phyloP scores from a whole-genome alignment of 257 asterid genomes.

The Henckelia pumila region DNA sequence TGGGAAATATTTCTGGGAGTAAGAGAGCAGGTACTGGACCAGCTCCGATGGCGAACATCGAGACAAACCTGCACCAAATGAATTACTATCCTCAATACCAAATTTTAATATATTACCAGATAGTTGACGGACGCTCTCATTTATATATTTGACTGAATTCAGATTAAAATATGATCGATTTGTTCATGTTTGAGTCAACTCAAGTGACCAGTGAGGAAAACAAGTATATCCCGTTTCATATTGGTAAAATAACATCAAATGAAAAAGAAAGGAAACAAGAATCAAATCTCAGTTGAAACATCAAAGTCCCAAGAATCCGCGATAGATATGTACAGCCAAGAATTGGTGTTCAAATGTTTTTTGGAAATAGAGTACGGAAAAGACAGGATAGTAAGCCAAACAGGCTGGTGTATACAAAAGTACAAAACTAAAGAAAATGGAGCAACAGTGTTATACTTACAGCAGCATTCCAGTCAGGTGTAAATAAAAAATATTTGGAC shows the following conservation, averaged over 20 bases:
- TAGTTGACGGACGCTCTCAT: not conserved
- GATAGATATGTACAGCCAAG: not conserved
- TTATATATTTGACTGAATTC: not conserved
- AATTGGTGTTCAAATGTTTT: not conserved
- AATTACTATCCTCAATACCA: slow-evolving; percentile 11
- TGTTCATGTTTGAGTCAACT: not conserved
- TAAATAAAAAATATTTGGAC: slow-evolving; percentile 44
- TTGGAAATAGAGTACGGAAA: not conserved
- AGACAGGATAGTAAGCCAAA: not conserved
- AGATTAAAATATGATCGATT: not conserved
- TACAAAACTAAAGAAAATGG: slow-evolving; percentile 7
- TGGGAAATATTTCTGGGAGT: slow-evolving; percentile 76
- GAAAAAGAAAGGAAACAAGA: too few relatives aligned
- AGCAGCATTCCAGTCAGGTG: slow-evolving; percentile 77
- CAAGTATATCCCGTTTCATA: not conserved
- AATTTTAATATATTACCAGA: too few relatives aligned
- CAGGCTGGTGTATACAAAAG: not conserved
- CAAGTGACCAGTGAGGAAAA: not conserved
- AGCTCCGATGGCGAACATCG: slow-evolving; percentile 84
- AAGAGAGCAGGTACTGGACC: slow-evolving; percentile 93
- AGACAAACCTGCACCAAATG: slow-evolving; percentile 65
- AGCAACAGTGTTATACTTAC: slow-evolving; percentile 48
- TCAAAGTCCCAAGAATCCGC: not conserved
- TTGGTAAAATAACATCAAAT: not conserved
- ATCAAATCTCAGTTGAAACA: not conserved